Evolutionary conservation across 2,329 filamentous ascomycete genomes (phyloP), one percentile per base, ranked within the genome.

Genomic region (Capronia epimyces): DNA sequence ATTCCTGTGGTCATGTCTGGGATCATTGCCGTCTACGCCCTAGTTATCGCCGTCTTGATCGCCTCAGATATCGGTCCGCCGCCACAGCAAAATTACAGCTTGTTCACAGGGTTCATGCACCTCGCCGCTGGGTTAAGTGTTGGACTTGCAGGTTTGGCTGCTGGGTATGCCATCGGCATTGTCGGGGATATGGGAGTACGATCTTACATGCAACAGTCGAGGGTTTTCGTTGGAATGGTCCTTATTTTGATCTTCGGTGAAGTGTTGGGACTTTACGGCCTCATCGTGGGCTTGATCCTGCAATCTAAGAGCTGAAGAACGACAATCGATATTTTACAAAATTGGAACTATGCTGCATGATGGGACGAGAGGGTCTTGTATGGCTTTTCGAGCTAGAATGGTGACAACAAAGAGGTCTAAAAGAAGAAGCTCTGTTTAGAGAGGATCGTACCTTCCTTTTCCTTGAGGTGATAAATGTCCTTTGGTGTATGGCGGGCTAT

Each of bases 151-250:
- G 93, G 93, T 63, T 78, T 97, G 46, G 90, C 93, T 25, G 93
- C 93, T 54, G 93, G 93, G 47, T 98, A 97, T 73, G 88, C 89
- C 53, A 98, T 98, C 69, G 93, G 93, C 49, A 81, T 95, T 56
- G 91, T 98, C 18, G 93, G 93, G 60, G 94, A 98, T 73, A 85
- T 84, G 72, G 81, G 93, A 55, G 91, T 97, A 46, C 83, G 93
- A 63, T 84, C 89, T 50, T 97, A 94, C 74, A 95, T 98, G 89
- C 82, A 89, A 65, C 93, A 98, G 71, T 94, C 87, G 43, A 82
- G 91, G 58, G 86, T 98, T 60, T 98, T 96, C 63, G 93, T 98
- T 43, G 93, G 93, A 70, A 97, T 97, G 93, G 91, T 98, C 41
- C 74, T 98, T 64, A 97, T 97, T 62, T 79, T 97, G 58, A 98